Conservation (phyloP, 2,329 filamentous ascomycete species). For the Rutstroemia sp. region DNA sequence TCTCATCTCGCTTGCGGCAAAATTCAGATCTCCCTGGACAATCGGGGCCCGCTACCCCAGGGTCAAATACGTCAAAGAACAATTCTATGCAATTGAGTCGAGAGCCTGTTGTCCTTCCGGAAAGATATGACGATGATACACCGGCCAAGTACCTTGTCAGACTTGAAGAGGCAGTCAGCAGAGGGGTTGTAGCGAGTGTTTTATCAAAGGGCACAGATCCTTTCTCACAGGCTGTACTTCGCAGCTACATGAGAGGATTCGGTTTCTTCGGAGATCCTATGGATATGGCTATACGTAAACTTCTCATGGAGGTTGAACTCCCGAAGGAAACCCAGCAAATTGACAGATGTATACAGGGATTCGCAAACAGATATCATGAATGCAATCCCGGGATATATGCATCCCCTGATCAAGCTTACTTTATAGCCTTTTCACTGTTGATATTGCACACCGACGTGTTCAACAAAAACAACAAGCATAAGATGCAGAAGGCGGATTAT, state of each 20-base stretch:
- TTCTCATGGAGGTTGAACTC: constrained; percentile 92
- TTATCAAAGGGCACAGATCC: constrained; percentile 80
- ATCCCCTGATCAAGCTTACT: constrained; percentile 90
- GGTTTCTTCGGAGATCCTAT: constrained; percentile 95
- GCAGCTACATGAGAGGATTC: constrained; percentile 94
- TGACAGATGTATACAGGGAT: constrained; percentile 85
- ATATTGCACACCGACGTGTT: constrained; percentile 98
- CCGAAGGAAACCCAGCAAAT: constrained; percentile 98
- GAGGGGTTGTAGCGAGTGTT: constrained; percentile 75
- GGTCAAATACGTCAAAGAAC: constrained; percentile 64
- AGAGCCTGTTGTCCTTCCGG: constrained; percentile 57
- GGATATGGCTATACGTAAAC: constrained; percentile 93
- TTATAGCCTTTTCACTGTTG: constrained; percentile 92
- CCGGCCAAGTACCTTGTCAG: constrained; percentile 82
- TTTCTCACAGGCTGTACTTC: constrained; percentile 75
- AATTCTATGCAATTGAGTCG: constrained; percentile 74
- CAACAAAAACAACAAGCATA: constrained; percentile 99
- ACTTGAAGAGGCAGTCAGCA: constrained; percentile 71
- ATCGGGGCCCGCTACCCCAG: constrained; percentile 64
- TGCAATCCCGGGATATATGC: constrained; percentile 96
- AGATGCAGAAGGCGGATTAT: constrained; percentile 96
- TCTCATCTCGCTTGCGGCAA: constrained; percentile 69
- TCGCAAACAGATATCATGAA: constrained; percentile 94
- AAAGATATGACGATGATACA: constrained; percentile 79
- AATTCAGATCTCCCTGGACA: constrained; percentile 68